phyloP scores from a whole-genome alignment of 495 filamentous ascomycete species.

The Trichoderma orchidacearum region DNA sequence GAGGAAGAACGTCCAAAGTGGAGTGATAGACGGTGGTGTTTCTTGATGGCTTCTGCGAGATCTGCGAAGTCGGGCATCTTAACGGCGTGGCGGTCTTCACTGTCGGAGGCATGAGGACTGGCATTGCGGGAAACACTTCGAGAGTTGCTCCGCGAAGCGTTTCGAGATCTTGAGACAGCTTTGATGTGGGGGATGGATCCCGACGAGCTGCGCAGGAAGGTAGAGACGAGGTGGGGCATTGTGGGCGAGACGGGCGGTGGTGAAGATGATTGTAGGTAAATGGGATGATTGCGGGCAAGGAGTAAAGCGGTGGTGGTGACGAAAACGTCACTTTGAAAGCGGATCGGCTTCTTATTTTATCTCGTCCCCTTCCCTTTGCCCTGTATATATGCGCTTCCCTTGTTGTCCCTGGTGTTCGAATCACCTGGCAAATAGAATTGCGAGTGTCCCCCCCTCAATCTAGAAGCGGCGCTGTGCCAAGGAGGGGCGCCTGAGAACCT shows the following conservation, averaged over 20 bases:
- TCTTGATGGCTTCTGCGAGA: constrained; percentile 11
- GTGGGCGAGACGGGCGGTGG: background rate
- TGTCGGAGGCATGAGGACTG: constrained; percentile 18
- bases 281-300: constrained; percentile 21
- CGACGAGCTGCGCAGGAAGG: constrained; percentile 9
- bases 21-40: constrained; percentile 33
- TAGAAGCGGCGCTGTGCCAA: background rate
- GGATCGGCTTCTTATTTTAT: constrained; percentile 22
- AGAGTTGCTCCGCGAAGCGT: constrained; percentile 8
- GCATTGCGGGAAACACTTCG: constrained; percentile 19
- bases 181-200: constrained; percentile 18
- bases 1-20: constrained; percentile 29
- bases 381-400: background rate
- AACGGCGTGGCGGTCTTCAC: constrained; percentile 17
- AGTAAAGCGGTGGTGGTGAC: constrained; percentile 17
- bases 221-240: constrained; percentile 5
- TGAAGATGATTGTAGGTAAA: no score
- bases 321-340: constrained; percentile 13
- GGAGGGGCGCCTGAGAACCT: background rate
- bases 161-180: constrained; percentile 12
- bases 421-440: background rate
- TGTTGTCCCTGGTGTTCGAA: no score
- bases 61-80: constrained; percentile 16
- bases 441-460: background rate
- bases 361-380: constrained; percentile 6